Percentiles rank a stretch among this genome's conserved stretches.
Conservation (phyloP, 805 yeast species). For the Candida sithepensis region DNA sequence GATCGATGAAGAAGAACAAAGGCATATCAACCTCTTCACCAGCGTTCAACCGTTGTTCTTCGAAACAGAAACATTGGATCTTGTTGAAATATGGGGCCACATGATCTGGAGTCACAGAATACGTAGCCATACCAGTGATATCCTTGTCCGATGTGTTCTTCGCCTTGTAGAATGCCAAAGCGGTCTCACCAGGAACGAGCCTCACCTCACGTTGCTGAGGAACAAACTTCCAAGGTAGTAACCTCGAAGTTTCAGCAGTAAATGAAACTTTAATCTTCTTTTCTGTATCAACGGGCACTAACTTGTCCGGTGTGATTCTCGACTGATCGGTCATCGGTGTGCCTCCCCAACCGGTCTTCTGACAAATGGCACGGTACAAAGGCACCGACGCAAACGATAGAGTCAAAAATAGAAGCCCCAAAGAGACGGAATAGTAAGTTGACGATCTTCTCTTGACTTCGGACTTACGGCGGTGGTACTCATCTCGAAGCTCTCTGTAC, state of each 20-base stretch:
- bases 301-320: slow-evolving; percentile 79
- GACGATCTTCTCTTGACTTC: slow-evolving; percentile 47
- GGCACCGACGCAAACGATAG: slow-evolving; percentile 91
- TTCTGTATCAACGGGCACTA: slow-evolving; percentile 83
- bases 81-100: slow-evolving; percentile 96
- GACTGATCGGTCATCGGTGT: slow-evolving; percentile 83
- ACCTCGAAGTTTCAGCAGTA: slow-evolving; percentile 86
- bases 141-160: slow-evolving; percentile 82
- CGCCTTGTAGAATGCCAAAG: slow-evolving; percentile 92
- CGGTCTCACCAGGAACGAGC: slow-evolving; percentile 96
- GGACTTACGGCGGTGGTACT: slow-evolving; percentile 25
- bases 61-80: slow-evolving; percentile 97
- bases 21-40: slow-evolving; percentile 99
- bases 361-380: slow-evolving; percentile 84
- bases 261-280: slow-evolving; percentile 80
- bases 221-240: slow-evolving; percentile 90
- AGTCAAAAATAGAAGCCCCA: slow-evolving; percentile 67
- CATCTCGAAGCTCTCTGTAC: slow-evolving; percentile 24
- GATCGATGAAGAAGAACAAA: slow-evolving; percentile 92
- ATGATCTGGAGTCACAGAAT: slow-evolving; percentile 93
- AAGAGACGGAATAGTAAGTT: slow-evolving; percentile 63
- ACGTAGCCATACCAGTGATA: slow-evolving; percentile 97
- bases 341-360: slow-evolving; percentile 95
- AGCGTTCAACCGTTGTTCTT: slow-evolving; percentile 88
- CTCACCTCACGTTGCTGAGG: slow-evolving; percentile 94